A percentile compares a stretch with the other conserved stretches of the same genome.
These are phyloP conservation scores for Pyricularia pennisetigena DNA, from an alignment of 2,329 filamentous ascomycete species.

Conservation along the genomic window DNA sequence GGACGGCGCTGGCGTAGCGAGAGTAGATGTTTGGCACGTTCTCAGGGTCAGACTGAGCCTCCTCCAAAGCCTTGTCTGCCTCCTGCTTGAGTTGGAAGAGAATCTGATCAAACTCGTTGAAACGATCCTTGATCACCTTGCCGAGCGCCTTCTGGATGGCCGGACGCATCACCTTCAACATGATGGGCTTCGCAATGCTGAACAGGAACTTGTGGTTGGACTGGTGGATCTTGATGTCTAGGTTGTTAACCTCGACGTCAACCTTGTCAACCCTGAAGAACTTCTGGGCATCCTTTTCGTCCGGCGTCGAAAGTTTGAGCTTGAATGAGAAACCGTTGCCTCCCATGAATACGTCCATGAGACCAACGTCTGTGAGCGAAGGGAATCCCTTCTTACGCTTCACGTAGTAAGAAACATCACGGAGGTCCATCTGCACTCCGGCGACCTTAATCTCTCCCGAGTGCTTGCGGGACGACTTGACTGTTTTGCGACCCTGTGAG, in stretches of 20 bases:
- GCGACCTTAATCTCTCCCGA: conserved; percentile 72
- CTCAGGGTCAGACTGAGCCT: conserved; percentile 59
- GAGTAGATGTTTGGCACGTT: conserved; percentile 75
- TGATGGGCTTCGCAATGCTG: conserved; percentile 72
- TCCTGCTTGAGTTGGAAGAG: conserved; percentile 74
- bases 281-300: conserved; percentile 64
- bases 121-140: conserved; percentile 78
- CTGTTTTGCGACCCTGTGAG: conserved; percentile 64
- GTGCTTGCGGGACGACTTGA: conserved; percentile 73
- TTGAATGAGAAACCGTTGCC: conserved; percentile 88
- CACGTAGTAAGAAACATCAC: conserved; percentile 87
- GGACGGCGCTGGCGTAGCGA: conserved; percentile 67
- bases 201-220: conserved; percentile 94
- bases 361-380: conserved; percentile 73
- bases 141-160: conserved; percentile 80
- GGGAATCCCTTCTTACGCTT: conserved; percentile 94
- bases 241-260: conserved; percentile 68
- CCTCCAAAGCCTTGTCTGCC: conserved; percentile 60
- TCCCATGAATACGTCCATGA: conserved; percentile 80
- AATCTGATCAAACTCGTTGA: conserved; percentile 63
- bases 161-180: conserved; percentile 76
- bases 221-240: conserved; percentile 85
- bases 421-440: conserved; percentile 86
- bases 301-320: conserved; percentile 74
- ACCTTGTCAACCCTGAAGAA: conserved; percentile 95